Evolutionary conservation across 2,329 filamentous ascomycete species (phyloP), one percentile per base, ranked within the genome.

Genomic region (Lachnellula hyalina): DNA sequence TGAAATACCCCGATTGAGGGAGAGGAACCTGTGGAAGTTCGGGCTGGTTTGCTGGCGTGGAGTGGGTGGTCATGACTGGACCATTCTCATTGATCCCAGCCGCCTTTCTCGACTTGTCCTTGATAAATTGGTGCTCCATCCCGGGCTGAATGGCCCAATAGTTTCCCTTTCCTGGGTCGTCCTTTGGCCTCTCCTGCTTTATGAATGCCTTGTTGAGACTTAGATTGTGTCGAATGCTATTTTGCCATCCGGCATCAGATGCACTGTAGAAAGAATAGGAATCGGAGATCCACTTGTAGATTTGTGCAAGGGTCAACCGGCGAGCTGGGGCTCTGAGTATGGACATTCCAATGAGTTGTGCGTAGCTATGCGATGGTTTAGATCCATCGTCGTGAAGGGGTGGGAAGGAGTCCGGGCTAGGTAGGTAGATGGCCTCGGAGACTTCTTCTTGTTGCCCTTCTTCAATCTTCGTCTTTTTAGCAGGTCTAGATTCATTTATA

Each of bases 261-360:
- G 84, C 82, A 63, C 83, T 86, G 75, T 97, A 99, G 73, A 93
- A 96, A 5, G 83, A 85, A 70, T 89, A 97, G 17, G 87, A 92
- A 70, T 95, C 90, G n/a, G 90, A 95, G 65, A 99, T 97, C 93
- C 94, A 99, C 70, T 96, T 96, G 80, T 97, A 99, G 64, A 99
- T 99, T 71, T 96, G 91, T 25, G 91, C 85, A 17, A 99, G 80
- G 1, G 94, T 97, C 59, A 97, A 78, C 51, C 89, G 87, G 57
- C 91, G 85, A 58, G 86, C 84, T 12, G 89, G 86, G 4, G 94
- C 90, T 59, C 92, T 85, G 21, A 97, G 78, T 65, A 99, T 96
- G 50, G 94, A 91, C 92, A 96, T 96, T 68, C 90, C 94, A 61
- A 97, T 97, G 63, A 99, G 80, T 64, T 88, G 89, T 19, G 94